These are phyloP conservation scores for Houttuynia cordata DNA, from an alignment of 164 flowering plant genomes.

Conservation along the genomic window DNA sequence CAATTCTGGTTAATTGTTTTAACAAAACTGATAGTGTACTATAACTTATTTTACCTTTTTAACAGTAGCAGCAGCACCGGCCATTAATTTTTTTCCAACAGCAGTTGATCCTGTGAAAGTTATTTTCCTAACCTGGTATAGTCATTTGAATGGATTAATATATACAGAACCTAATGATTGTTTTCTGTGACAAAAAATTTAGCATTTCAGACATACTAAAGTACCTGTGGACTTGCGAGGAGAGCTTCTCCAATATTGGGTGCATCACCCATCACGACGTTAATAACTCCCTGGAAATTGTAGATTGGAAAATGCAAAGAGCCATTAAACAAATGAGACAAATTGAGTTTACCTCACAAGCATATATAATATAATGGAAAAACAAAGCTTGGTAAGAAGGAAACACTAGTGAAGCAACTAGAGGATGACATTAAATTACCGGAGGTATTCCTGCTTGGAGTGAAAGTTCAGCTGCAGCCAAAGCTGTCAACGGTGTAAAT, in stretches of 20 bases:
- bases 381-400: not conserved
- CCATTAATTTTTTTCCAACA: constrained; percentile 97
- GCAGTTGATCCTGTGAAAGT: constrained; percentile 99
- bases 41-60: constrained; percentile 48
- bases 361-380: not conserved
- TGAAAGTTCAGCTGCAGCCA: constrained; percentile 93
- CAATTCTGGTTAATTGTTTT: too few relatives aligned
- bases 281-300: constrained; percentile 59
- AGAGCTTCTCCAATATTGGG: constrained; percentile 80
- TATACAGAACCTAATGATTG: not conserved
- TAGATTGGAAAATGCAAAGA: not conserved
- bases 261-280: constrained; percentile 96
- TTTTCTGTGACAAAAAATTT: not conserved
- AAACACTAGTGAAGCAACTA: not conserved
- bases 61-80: constrained; percentile 81
- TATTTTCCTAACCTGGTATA: constrained; percentile 70
- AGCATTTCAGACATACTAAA: not conserved
- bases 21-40: too few relatives aligned
- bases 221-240: constrained; percentile 74
- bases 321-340: not conserved
- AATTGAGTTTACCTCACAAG: not conserved
- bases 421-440: constrained; percentile 24
- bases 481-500: constrained; percentile 89
- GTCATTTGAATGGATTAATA: too few relatives aligned
- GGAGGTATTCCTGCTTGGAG: constrained; percentile 98